Evolutionary conservation across 148 eudicot genomes (phyloP), one percentile per base, ranked within the genome.

Genomic region (Rhododendron henanense): DNA sequence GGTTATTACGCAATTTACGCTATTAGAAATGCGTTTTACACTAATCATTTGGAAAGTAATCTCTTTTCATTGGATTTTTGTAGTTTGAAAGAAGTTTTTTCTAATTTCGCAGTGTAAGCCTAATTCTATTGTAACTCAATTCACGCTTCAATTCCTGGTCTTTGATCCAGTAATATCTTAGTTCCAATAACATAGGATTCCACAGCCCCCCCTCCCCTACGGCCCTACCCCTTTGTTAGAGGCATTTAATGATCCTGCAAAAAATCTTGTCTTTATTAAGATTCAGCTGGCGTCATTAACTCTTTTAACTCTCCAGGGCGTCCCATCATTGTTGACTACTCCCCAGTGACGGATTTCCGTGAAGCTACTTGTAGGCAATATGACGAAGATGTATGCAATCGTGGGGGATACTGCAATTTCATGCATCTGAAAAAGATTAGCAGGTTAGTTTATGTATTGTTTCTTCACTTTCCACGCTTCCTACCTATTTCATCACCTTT

Each of bases 311-410:
- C 45, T 86, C 83, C 82, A 95, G 96, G 98, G 37, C 94, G 92
- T 71, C 99, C 99, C 25, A 95, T 96, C 74, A 96, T 96, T 85
- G 99, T 95, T 23, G 99, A 96, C 88, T 96, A 92, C 92, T 96
- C 99, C 39, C 99, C 98, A 5, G 99, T 96, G 84, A 96, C 99
- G 55, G 98, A 96, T 90, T 96, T 96, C 65, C 95, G 99, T 83
- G 99, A 96, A 89, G 99, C 98, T 76, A 96, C 99, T 59, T 96
- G 99, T 88, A 90, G 98, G 86, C 99, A 96, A 85, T 96, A 96
- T 78, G 98, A 96, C 78, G 98, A 96, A 87, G 93, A 96, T 85
- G 94, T 93, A 47, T 96, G 99, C 90, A 94, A 93, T 74, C 93
- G 98, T 76, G 99, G 99, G 88, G 99, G 99, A 63, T 96, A 94